These are phyloP conservation scores for Lentinula raphanica DNA, from an alignment of 768 basidiomycete species.

Conservation along the genomic window DNA sequence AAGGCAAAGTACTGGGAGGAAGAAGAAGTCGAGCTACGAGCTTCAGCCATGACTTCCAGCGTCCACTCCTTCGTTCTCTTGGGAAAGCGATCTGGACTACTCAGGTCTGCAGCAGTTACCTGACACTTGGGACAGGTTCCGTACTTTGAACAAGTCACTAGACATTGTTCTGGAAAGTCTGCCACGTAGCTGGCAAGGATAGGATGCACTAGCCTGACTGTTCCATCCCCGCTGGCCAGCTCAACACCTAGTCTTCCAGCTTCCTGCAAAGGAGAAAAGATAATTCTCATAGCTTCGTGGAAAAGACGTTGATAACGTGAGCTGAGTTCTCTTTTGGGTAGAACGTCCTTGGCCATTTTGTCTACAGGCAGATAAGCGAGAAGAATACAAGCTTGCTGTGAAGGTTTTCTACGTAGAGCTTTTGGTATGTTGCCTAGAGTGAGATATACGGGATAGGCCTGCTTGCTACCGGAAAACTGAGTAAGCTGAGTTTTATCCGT, in stretches of 20 bases:
- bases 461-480: too few species aligned
- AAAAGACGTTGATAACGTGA: neutral
- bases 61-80: neutral
- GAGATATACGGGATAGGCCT: conserved; percentile 29
- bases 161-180: neutral
- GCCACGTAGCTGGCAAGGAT: neutral
- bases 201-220: neutral
- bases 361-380: too few species aligned
- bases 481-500: too few species aligned
- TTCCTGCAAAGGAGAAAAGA: neutral
- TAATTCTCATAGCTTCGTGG: neutral
- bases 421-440: conserved; percentile 29
- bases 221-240: conserved; percentile 7
- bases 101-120: neutral
- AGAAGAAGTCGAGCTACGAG: neutral
- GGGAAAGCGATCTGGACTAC: neutral
- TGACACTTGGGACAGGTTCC: neutral
- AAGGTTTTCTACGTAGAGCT: neutral
- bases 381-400: too few species aligned
- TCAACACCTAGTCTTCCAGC: conserved; percentile 6
- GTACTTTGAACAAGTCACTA: neutral
- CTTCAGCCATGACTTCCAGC: neutral
- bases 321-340: too few species aligned
- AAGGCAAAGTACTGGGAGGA: neutral
- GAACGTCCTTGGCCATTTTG: too few species aligned